Evolutionary conservation across 148 eudicot genomes (phyloP), one percentile per base, ranked within the genome.

Genomic region (Dianthus caryophyllus): DNA sequence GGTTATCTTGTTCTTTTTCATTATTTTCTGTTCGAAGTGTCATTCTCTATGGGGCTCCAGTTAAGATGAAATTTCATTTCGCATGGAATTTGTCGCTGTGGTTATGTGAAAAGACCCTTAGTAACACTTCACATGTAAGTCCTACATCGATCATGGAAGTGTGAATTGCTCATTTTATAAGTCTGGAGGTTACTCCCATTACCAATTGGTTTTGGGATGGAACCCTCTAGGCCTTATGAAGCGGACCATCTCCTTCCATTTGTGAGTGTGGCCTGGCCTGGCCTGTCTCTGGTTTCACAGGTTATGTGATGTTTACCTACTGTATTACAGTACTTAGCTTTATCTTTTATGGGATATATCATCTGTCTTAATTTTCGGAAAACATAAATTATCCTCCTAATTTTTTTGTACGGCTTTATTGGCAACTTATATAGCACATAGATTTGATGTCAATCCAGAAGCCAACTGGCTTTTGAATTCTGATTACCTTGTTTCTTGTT

Each of bases 1-100:
- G 65, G 8, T 27, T 43, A 38, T 41, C 43, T 60, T 48, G 25
- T 25, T 29, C 49, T 64, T 49, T 24, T 64, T n/a, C n/a, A n/a
- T 54, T 16, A 0, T 48, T 64, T 55, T 47, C 20, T 55, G 41
- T 22, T 66, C 58, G 12, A n/a, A 56, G 39, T 56, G 2, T 27
- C 1, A 26, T 56, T 26, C 16, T 56, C 38, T 26, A n/a, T 26
- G 61, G 9, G 36, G 61, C 5, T 56, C 48, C 65, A 39, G 5
- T 63, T 22, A 1, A 43, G 14, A 13, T 63, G 36, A 43, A 63
- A 25, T 8, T 22, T 13, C 49, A 61, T 16, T 13, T 61, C 30
- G 12, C 49, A 41, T 39, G n/a, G n/a, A n/a, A n/a, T n/a, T n/a
- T n/a, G n/a, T n/a, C n/a, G n/a, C n/a, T n/a, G n/a, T n/a, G n/a